Base-by-base conservation (phyloP, 495 filamentous ascomycete genomes). In the Endocarpon pusillum region DNA sequence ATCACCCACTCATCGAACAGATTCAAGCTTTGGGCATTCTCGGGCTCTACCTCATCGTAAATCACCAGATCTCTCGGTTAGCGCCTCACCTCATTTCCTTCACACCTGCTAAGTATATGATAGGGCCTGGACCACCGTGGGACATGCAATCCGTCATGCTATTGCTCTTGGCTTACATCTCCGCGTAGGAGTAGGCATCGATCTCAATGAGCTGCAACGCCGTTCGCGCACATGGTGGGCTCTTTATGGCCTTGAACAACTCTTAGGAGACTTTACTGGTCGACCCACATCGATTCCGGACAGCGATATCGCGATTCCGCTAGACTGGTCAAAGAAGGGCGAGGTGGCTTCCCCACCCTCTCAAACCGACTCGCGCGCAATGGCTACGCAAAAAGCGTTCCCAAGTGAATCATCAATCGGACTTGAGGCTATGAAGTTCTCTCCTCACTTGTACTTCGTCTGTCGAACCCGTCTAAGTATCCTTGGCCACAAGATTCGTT, bases 211-310 rank as follows among this genome's bases (percentile, higher is more conserved):
- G 19, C 69, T 66, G 35, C 69, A 73, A 36, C 58, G 66, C 19
- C 57, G 70, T 24, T 62, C 66, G 32, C 66, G 68, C 3, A 57
- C 73, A 15, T 78, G 72, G 72, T 74, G 67, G 60, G 60, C 71
- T 6, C 34, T 77, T 11, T 69, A 69, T 38, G 62, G 59, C 3
- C 37, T 77, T 14, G 73, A 78, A 22, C 61, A 66, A 32, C 53
- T 64, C 9, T 57, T 78, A 25, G 61, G 62, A 40, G 52, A 63
- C 17, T 66, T 76, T 38, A 75, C 69, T 2, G 73, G 73, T 9
- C 62, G 73, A 10, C 72, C 71, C 4, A 66, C 62, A 14, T 67
- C 61, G 38, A 64, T 77, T 19, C 49, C 54, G 16, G 62, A 73
- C 35, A 54, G 53, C 31, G 58, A 66, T 40, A 69, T 62, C 42